Conservation (phyloP, 2,329 filamentous ascomycete species). For the Chlorencoelia australis region DNA sequence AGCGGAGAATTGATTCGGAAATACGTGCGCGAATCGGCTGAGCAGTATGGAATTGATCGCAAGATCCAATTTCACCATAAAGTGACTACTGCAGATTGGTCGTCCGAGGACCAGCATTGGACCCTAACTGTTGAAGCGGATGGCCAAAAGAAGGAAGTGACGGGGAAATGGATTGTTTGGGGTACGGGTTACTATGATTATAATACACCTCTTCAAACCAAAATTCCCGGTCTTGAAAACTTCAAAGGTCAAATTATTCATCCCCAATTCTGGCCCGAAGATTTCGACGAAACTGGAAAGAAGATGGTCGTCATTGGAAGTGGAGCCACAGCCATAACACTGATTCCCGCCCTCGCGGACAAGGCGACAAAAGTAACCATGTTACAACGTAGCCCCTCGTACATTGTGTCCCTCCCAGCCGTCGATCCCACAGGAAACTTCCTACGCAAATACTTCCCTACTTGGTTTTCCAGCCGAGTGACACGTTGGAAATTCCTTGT, state of each 20-base stretch:
- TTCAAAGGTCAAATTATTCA: slow-evolving; percentile 54
- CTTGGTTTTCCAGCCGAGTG: slow-evolving; percentile 31
- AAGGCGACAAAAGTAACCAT: slow-evolving; percentile 60
- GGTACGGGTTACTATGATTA: slow-evolving; percentile 60
- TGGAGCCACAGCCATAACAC: slow-evolving; percentile 69
- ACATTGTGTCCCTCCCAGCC: slow-evolving; percentile 41
- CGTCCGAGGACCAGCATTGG: slow-evolving; percentile 43
- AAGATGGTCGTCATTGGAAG: slow-evolving; percentile 21
- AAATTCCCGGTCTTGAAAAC: slow-evolving; percentile 47
- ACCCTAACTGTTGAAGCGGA: slow-evolving; percentile 33
- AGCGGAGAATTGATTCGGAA: slow-evolving; percentile 40
- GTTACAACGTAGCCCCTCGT: slow-evolving; percentile 68
- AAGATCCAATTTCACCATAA: slow-evolving; percentile 43
- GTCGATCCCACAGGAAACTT: neutral
- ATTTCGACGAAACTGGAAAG: slow-evolving; percentile 54
- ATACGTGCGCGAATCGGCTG: slow-evolving; percentile 44
- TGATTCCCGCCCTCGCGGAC: slow-evolving; percentile 58
- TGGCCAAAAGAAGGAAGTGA: slow-evolving; percentile 23
- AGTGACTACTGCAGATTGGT: slow-evolving; percentile 44
- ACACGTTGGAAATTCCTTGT: slow-evolving; percentile 41
- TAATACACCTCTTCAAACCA: slow-evolving; percentile 38
- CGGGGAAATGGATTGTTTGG: slow-evolving; percentile 42
- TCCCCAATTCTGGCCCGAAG: slow-evolving; percentile 64
- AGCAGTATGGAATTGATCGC: slow-evolving; percentile 41
- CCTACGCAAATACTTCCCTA: slow-evolving; percentile 30